Evolutionary conservation across 192 early-diverging fungal species (phyloP), one percentile per base, ranked within the genome.

Genomic region (Tieghemiomyces parasiticus): DNA sequence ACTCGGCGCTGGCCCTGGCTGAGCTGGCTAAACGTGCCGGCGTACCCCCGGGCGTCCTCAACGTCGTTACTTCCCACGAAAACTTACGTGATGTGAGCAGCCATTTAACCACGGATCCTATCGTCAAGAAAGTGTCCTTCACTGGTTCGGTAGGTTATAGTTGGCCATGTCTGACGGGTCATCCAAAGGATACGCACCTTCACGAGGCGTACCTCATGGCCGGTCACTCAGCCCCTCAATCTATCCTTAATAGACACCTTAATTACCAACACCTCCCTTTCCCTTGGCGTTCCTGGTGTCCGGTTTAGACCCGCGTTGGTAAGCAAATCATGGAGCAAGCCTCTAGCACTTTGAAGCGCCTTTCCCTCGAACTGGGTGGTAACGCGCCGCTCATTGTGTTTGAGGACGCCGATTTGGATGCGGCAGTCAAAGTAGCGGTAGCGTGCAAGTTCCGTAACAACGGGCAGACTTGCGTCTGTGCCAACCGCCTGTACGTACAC

Each of bases 351-450:
- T 71, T 85, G 60, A 91, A 91, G 67, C 90, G 85, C 32, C 65
- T 89, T 8, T 83, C 83, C 0, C 63, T 93, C 44, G 91, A 93
- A 67, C 72, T 93, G 10, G 90, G 84, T 48, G 91, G 91, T 42
- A 93, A 93, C 67, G 89, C 87, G 26, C 79, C 89, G 0, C 83
- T 79, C 51, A 75, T 88, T 51, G 74, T 89, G 2, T 91, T 89
- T 71, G 81, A 74, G 29, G 89, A 91, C 71, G 81, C 81, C 22
- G 74, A 89, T 60, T 58, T 89, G 14, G 83, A 89, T 51, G 67
- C 79, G 60, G 83, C 87, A 0, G 74, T 90, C 8, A 70, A 75
- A 35, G 81, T 79, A 56, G 72, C 81, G n/a, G 59, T 92, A 29
- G 60, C 71, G 4, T 75, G 78, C 24, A 79, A 81, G 25, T 93